Evolutionary conservation across 495 filamentous ascomycete genomes (phyloP).

Genomic region (Letharia columbiana): DNA sequence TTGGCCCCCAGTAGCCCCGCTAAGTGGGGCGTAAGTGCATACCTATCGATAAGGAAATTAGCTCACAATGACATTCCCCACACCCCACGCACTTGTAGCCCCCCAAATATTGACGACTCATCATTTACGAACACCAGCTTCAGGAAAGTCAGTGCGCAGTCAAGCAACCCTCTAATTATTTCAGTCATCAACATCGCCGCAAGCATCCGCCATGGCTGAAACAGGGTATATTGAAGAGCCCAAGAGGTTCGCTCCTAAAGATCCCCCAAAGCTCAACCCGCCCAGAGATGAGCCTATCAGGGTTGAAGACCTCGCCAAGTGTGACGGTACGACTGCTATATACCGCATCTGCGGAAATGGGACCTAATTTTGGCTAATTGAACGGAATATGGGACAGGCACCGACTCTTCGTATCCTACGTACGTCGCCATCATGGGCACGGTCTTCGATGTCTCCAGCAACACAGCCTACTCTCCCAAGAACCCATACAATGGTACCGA

Average conservation of each 20-base stretch:
- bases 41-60: too few species aligned
- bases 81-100: neutral
- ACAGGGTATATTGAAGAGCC: slow-evolving; percentile 31
- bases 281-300: slow-evolving; percentile 84
- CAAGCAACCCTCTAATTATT: neutral
- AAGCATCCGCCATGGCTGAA: slow-evolving; percentile 3
- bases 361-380: slow-evolving; percentile 6
- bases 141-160: neutral
- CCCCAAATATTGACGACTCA: neutral
- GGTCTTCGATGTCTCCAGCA: slow-evolving; percentile 88
- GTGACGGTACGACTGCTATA: slow-evolving; percentile 56
- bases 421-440: slow-evolving; percentile 95
- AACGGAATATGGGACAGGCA: slow-evolving; percentile 32
- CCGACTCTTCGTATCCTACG: slow-evolving; percentile 58
- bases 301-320: slow-evolving; percentile 63
- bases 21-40: neutral
- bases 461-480: slow-evolving; percentile 72
- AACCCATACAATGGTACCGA: slow-evolving; percentile 77
- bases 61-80: neutral
- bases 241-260: slow-evolving; percentile 78
- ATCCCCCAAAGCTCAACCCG: slow-evolving; percentile 68
- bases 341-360: neutral
- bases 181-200: neutral
- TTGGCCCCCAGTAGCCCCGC: neutral
- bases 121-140: neutral